Evolutionary conservation across 2,329 filamentous ascomycete genomes (phyloP), one percentile per base, ranked within the genome.

Genomic region (Fusarium nygamai): DNA sequence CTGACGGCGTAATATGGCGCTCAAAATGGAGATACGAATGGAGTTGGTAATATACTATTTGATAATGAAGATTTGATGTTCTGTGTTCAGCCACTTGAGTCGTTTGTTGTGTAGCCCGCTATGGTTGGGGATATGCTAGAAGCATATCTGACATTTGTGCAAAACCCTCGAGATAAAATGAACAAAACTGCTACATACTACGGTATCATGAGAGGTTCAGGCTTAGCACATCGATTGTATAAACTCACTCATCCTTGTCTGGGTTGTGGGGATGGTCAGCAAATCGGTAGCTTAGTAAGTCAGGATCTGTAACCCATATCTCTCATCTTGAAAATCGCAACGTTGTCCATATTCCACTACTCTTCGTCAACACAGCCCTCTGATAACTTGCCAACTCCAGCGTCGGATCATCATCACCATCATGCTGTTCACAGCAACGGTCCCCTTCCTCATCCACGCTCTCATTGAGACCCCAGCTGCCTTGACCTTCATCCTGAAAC

Each of bases 401-500:
- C 13, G 13, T 20, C 16, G 8, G 22, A 24, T 17, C 17, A 16
- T 12, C 34, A 57, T 27, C 16, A 5, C 4, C 9, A 48, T 19
- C 16, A 75, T 74, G 72, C 38, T 63, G 1, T 43, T 39, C 10
- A 16, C 57, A 33, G 27, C 65, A 57, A 69, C 73, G 13, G 53
- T 80, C 19, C 81, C 85, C 20, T 86, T 86, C 57, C 72, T 82
- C 36, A 50, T 81, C 13, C 85, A 86, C 68, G 77, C 77, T 46
- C 61, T 81, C 24, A 69, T 86, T 57, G 85, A 86, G 69, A 83
- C 83, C 19, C 79, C 81, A 8, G 86, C 86, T 8, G 84, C 85
- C 20, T 70, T 84, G 11, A 83, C 84, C n/a, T 89, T 88, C 78
- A 82, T 87, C 62, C 75, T 85, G 44, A 67, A 64, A 3, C 86